A percentile compares a stretch with the other conserved stretches of the same genome.
Evolutionary conservation across 306 rosid species (phyloP).

Genomic region (Rosa chinensis): DNA sequence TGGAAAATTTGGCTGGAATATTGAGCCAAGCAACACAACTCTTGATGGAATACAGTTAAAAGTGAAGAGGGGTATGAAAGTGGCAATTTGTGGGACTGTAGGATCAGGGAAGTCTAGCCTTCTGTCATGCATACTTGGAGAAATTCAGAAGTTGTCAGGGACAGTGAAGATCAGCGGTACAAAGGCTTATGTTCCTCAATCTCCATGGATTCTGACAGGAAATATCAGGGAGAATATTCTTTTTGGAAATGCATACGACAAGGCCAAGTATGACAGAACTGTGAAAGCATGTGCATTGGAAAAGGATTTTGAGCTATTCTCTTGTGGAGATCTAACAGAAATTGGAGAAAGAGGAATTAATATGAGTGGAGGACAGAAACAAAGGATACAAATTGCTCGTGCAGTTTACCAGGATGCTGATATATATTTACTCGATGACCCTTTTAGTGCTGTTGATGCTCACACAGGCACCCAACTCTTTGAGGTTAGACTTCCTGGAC

Average conservation of each 20-base stretch:
- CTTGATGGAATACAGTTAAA: constrained; percentile 62
- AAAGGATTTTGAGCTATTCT: constrained; percentile 87
- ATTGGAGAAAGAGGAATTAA: constrained; percentile 97
- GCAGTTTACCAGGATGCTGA: constrained; percentile 92
- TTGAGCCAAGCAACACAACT: constrained; percentile 52
- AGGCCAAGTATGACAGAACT: constrained; percentile 58
- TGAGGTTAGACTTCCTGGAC: constrained; percentile 42
- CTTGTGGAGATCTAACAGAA: constrained; percentile 79
- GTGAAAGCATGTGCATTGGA: constrained; percentile 80
- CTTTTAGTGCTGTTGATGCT: constrained; percentile 98
- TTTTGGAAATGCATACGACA: constrained; percentile 66
- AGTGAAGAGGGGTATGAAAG: constrained; percentile 92
- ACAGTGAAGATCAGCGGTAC: constrained; percentile 79
- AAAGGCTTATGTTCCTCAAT: constrained; percentile 90
- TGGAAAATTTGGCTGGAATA: constrained; percentile 87
- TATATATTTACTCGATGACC: constrained; percentile 84
- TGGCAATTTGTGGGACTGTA: constrained; percentile 92
- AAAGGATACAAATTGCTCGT: constrained; percentile 91
- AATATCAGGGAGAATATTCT: constrained; percentile 78
- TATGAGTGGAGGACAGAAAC: constrained; percentile 99
- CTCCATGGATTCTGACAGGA: constrained; percentile 94
- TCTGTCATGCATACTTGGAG: constrained; percentile 75
- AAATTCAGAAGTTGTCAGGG: constrained; percentile 71
- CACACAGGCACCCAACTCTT: constrained; percentile 94
- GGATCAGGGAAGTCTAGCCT: constrained; percentile 93